These are phyloP conservation scores for Fistulifera solaris DNA, from an alignment of 108 stramenopile genomes.

Conservation along the genomic window DNA sequence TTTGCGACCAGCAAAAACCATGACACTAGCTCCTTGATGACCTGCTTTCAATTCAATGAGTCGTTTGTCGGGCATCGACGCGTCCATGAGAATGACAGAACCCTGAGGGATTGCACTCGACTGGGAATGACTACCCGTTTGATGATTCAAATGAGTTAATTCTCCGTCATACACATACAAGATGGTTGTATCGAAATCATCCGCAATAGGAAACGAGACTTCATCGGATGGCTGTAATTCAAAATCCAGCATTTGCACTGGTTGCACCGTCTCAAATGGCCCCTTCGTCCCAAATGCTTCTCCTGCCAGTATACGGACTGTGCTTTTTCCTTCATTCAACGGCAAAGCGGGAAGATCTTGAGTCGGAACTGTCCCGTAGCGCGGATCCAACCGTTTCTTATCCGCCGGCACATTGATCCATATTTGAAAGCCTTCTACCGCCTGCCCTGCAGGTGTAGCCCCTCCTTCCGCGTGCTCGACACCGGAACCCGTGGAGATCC, in stretches of 20 bases:
- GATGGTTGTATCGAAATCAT: constrained; percentile 35
- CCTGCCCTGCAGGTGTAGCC: constrained; percentile 16
- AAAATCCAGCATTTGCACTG: constrained; percentile 40
- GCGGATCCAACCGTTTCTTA: constrained; percentile 36
- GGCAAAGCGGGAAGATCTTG: constrained; percentile 24
- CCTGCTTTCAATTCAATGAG: not conserved
- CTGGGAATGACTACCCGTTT: not conserved
- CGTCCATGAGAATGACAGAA: constrained; percentile 19
- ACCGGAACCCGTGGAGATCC: constrained; percentile 46
- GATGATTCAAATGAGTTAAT: constrained; percentile 15
- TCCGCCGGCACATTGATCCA: constrained; percentile 36
- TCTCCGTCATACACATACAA: constrained; percentile 38
- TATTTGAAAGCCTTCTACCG: constrained; percentile 35
- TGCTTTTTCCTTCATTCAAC: not conserved
- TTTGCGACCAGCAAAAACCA: constrained; percentile 42
- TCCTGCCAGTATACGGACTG: constrained; percentile 33
- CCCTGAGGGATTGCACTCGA: constrained; percentile 1
- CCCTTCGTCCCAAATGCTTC: constrained; percentile 8
- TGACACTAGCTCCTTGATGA: constrained; percentile 8
- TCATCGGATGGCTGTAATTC: constrained; percentile 8
- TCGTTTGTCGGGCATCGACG: constrained; percentile 1
- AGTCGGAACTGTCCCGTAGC: constrained; percentile 37
- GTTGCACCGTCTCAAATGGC: constrained; percentile 29
- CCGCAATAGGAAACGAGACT: constrained; percentile 17
- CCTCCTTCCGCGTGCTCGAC: constrained; percentile 53